Evolutionary conservation across 2,329 filamentous ascomycete genomes (phyloP).

Genomic region (Aspergillus puulaauensis): DNA sequence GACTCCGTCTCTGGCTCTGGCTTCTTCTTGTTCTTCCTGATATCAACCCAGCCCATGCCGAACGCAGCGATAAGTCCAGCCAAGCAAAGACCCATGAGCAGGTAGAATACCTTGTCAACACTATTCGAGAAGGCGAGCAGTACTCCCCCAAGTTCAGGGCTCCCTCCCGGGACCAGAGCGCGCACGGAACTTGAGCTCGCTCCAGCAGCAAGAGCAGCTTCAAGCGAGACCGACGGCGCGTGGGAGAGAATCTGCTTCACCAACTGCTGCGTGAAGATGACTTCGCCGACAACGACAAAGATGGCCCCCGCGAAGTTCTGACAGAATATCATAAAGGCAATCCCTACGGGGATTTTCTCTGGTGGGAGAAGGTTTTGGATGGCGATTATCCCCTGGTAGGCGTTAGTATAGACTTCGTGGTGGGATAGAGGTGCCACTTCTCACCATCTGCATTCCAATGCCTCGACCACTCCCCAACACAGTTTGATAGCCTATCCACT

Average conservation of each 20-base stretch:
- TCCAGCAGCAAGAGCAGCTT: slow-evolving; percentile 40
- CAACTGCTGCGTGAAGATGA: neutral
- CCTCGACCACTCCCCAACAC: slow-evolving; percentile 47
- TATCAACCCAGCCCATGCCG: slow-evolving; percentile 30
- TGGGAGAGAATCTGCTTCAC: neutral
- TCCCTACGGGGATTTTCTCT: neutral
- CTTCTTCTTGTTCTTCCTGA: slow-evolving; percentile 16
- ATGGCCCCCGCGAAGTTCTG: neutral
- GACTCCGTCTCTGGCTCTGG: neutral
- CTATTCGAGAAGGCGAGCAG: slow-evolving; percentile 32
- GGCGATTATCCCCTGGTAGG: slow-evolving; percentile 20
- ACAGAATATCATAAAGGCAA: neutral
- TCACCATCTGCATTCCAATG: slow-evolving; percentile 23
- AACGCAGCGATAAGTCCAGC: slow-evolving; percentile 16
- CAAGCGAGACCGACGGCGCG: neutral
- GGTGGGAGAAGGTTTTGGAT: neutral
- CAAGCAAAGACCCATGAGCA: slow-evolving; percentile 18
- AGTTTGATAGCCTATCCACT: slow-evolving; percentile 52
- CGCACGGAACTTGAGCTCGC: slow-evolving; percentile 41
- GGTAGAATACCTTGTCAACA: slow-evolving; percentile 26
- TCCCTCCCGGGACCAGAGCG: slow-evolving; percentile 26
- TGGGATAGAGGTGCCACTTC: neutral
- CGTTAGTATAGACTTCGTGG: neutral
- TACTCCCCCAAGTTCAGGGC: slow-evolving; percentile 26
- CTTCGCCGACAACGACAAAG: neutral